Percentiles rank a stretch among this genome's conserved stretches.
phyloP scores from a whole-genome alignment of 805 yeast genomes.

The Lipomyces spencermartinsiae region DNA sequence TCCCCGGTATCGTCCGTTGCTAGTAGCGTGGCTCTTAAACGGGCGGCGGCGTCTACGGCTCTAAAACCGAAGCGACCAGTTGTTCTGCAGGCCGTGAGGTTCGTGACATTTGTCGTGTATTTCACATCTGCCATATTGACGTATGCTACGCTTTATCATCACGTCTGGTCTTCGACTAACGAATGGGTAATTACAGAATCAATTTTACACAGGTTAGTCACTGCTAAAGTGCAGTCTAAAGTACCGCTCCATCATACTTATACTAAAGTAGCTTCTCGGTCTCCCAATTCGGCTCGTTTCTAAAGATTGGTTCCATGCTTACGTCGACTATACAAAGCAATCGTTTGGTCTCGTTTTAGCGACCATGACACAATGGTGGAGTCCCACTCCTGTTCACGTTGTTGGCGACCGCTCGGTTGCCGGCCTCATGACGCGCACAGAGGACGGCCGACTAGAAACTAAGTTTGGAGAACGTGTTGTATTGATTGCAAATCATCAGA shows the following conservation, averaged over 20 bases:
- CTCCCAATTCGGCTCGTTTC: slow-evolving; percentile 42
- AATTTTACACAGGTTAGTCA: slow-evolving; percentile 33
- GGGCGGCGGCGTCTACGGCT: slow-evolving; percentile 13
- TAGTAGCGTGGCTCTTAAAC: slow-evolving; percentile 15
- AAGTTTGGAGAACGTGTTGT: slow-evolving; percentile 60
- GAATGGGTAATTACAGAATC: slow-evolving; percentile 15
- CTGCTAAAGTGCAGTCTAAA: not conserved
- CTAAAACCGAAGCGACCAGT: slow-evolving; percentile 24
- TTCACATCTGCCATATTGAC: slow-evolving; percentile 32
- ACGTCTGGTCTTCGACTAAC: not conserved
- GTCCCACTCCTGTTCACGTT: slow-evolving; percentile 43
- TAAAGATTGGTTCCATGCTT: slow-evolving; percentile 42
- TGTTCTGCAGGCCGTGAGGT: slow-evolving; percentile 26
- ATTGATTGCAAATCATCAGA: slow-evolving; percentile 87
- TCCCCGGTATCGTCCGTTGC: slow-evolving; percentile 4
- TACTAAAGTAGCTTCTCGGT: slow-evolving; percentile 39
- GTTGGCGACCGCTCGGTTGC: slow-evolving; percentile 43
- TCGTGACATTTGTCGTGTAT: slow-evolving; percentile 24
- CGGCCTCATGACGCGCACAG: slow-evolving; percentile 38
- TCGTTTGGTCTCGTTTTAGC: slow-evolving; percentile 44
- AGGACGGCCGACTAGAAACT: slow-evolving; percentile 40
- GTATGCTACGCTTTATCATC: slow-evolving; percentile 15
- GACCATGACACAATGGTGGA: slow-evolving; percentile 42
- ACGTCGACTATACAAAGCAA: slow-evolving; percentile 46
- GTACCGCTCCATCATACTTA: slow-evolving; percentile 9